Percentiles rank a stretch among this genome's conserved stretches.
Conservation (phyloP, 2,329 filamentous ascomycete species). For the Pestalotiopsis sp. region DNA sequence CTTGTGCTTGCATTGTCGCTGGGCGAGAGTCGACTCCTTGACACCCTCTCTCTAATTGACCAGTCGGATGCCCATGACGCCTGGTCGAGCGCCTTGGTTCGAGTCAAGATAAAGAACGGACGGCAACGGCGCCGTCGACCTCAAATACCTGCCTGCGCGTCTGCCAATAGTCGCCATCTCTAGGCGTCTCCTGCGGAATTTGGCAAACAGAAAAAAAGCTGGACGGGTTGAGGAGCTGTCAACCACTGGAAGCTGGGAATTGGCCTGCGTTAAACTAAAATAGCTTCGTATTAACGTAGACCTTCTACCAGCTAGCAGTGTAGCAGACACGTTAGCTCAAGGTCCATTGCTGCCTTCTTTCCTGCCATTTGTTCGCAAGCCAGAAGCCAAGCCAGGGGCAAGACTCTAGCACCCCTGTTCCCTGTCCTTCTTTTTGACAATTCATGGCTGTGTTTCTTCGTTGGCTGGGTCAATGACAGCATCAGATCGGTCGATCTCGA, state of each 20-base stretch:
- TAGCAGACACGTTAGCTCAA: neutral
- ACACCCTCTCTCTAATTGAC: neutral
- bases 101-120: neutral
- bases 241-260: neutral
- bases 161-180: neutral
- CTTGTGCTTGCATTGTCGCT: neutral
- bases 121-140: neutral
- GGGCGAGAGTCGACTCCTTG: neutral
- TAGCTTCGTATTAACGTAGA: neutral
- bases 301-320: neutral
- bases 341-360: neutral
- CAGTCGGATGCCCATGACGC: neutral
- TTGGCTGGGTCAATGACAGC: neutral
- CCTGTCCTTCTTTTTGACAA: neutral
- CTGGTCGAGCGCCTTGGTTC: neutral
- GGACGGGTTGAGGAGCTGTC: neutral
- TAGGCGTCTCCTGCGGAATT: neutral
- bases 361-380: neutral
- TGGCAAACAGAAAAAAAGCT: neutral
- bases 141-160: neutral
- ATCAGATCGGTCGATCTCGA: neutral
- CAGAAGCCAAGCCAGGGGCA: neutral
- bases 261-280: neutral
- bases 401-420: neutral
- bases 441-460: neutral